Evolutionary conservation across 495 filamentous ascomycete genomes (phyloP).

Genomic region (Cudoniella acicularis): DNA sequence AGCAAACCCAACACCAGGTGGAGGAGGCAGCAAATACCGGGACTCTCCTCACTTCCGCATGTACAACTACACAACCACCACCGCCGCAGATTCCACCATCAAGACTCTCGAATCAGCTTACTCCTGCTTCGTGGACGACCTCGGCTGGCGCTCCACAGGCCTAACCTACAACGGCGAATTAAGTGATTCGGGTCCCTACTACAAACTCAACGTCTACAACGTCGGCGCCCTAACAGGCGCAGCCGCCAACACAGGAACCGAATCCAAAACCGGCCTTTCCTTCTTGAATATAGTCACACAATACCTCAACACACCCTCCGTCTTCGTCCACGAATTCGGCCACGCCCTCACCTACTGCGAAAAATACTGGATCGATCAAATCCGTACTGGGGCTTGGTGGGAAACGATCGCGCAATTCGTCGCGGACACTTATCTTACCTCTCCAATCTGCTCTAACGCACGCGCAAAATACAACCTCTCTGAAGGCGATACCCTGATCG

Average conservation of each 20-base stretch:
- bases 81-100: conserved; percentile 28
- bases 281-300: conserved; percentile 39
- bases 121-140: conserved; percentile 37
- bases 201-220: conserved; percentile 43
- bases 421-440: conserved; percentile 41
- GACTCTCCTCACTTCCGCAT: conserved; percentile 45
- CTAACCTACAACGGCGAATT: conserved; percentile 33
- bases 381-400: conserved; percentile 43
- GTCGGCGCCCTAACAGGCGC: conserved; percentile 33
- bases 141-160: conserved; percentile 40
- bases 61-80: conserved; percentile 29
- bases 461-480: conserved; percentile 29
- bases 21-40: conserved; percentile 32
- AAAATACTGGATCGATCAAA: conserved; percentile 40
- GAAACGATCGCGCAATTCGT: conserved; percentile 43
- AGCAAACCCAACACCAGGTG: conserved; percentile 36
- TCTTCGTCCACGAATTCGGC: conserved; percentile 43
- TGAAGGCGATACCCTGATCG: conserved; percentile 35
- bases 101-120: conserved; percentile 40
- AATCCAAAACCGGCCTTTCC: conserved; percentile 28
- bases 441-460: conserved; percentile 29
- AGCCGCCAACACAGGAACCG: conserved; percentile 37
- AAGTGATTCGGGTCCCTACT: conserved; percentile 33
- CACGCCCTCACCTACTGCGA: conserved; percentile 40
- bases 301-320: conserved; percentile 35